A percentile compares a stretch with the other conserved stretches of the same genome.
Conservation (phyloP, 1,284 basidiomycete species). For the Lentinula novae-zelandiae region DNA sequence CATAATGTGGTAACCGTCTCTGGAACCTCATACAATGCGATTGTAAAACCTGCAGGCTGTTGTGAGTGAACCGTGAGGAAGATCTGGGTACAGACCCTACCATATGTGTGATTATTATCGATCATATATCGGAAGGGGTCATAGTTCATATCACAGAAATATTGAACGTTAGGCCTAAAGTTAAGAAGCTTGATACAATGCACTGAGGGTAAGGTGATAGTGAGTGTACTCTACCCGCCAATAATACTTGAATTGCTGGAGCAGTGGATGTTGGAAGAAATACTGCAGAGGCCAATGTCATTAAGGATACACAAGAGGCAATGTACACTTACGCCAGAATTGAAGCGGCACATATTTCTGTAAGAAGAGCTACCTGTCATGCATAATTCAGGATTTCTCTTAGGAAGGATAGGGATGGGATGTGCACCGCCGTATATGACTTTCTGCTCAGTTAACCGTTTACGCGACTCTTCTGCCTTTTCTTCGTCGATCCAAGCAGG, state of each 20-base stretch:
- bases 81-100: conserved; percentile 23
- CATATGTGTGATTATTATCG: conserved; percentile 70
- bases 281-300: conserved; percentile 31
- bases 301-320: neutral
- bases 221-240: conserved; percentile 51
- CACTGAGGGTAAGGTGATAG: neutral
- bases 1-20: conserved; percentile 80
- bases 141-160: conserved; percentile 66
- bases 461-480: conserved; percentile 44
- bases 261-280: conserved; percentile 70
- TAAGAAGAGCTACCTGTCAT: conserved; percentile 29
- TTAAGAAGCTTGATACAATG: neutral
- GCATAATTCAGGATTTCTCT: conserved; percentile 32
- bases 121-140: conserved; percentile 80
- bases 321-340: conserved; percentile 56
- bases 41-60: conserved; percentile 47
- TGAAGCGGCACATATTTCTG: conserved; percentile 80
- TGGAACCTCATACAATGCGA: conserved; percentile 75
- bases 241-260: conserved; percentile 73
- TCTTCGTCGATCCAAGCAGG: conserved; percentile 64
- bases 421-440: conserved; percentile 47
- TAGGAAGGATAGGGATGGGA: neutral
- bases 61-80: neutral
- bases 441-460: conserved; percentile 46
- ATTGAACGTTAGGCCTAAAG: conserved; percentile 60